Conservation (phyloP, 192 early-diverging fungal species). For the Jimgerdemannia lactiflua region DNA sequence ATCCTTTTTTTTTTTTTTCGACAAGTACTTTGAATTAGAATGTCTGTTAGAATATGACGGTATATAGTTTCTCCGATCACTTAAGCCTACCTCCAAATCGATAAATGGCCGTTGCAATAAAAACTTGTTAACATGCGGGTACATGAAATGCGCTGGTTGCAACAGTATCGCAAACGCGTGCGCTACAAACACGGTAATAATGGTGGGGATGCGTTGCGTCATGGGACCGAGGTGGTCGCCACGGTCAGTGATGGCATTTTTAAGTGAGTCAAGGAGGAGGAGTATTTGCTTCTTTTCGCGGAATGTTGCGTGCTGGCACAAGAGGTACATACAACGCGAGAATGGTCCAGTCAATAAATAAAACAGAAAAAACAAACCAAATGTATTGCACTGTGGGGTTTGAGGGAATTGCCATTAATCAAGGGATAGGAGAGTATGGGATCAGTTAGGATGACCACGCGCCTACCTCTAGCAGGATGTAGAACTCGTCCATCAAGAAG, state of each 20-base stretch:
- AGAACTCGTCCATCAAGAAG: conserved; percentile 66
- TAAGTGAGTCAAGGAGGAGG: conserved; percentile 62
- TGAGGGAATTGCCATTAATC: no score
- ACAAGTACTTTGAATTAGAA: not conserved
- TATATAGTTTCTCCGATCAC: not conserved
- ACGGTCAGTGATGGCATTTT: conserved; percentile 56
- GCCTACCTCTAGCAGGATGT: conserved; percentile 50
- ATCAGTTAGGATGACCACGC: not conserved
- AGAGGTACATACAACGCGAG: not conserved
- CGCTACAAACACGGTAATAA: conserved; percentile 66
- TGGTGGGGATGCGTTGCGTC: conserved; percentile 58
- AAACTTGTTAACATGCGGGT: conserved; percentile 72
- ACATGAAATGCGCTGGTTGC: conserved; percentile 75
- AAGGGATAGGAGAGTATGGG: no score
- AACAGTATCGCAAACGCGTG: conserved; percentile 58
- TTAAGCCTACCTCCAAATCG: conserved; percentile 58
- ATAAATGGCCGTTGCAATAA: conserved; percentile 67
- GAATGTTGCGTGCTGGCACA: conserved; percentile 18
- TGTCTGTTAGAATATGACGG: not conserved
- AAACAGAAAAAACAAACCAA: conserved; percentile 7
- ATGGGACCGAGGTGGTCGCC: conserved; percentile 28
- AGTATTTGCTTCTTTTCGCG: conserved; percentile 72
- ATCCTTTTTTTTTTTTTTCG: not conserved
- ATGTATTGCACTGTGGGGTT: not conserved
- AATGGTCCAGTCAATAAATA: conserved; percentile 2